Conservation (phyloP, 495 filamentous ascomycete genomes). For the Cercophora sp. region DNA sequence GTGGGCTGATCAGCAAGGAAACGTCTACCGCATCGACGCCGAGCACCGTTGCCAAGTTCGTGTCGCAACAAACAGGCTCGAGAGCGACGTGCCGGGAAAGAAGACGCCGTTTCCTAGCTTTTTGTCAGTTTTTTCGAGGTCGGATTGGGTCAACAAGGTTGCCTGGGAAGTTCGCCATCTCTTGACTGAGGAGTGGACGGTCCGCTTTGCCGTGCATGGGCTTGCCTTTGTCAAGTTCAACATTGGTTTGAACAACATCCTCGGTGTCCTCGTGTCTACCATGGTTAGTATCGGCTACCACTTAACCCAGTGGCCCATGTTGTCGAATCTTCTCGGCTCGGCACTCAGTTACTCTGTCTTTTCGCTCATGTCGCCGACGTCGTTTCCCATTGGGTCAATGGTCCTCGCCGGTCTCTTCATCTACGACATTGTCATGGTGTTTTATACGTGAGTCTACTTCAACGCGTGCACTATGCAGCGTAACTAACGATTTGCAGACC, state of each 20-base stretch:
- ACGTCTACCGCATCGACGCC: constrained; percentile 43
- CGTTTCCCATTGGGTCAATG: constrained; percentile 74
- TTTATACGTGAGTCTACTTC: constrained; percentile 85
- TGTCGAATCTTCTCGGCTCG: constrained; percentile 86
- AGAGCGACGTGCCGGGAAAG: constrained; percentile 24
- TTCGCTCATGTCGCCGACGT: constrained; percentile 84
- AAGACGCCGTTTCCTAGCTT: constrained; percentile 43
- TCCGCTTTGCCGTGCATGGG: constrained; percentile 39
- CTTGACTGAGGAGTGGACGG: constrained; percentile 45
- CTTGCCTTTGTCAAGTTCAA: constrained; percentile 30
- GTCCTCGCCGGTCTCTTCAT: constrained; percentile 78
- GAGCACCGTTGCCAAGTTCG: constrained; percentile 22
- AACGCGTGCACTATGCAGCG: no score
- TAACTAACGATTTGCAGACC: no score
- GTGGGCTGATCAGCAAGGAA: constrained; percentile 46
- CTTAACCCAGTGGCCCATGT: constrained; percentile 60
- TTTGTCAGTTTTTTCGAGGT: constrained; percentile 29
- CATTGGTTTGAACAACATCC: constrained; percentile 40
- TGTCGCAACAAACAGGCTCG: constrained; percentile 13
- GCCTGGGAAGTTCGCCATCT: constrained; percentile 46
- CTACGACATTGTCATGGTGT: constrained; percentile 97
- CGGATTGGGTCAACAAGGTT: constrained; percentile 15
- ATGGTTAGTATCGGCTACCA: constrained; percentile 64
- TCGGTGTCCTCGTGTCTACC: constrained; percentile 58
- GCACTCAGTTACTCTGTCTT: constrained; percentile 79